Base-by-base conservation (phyloP, 129 eudicot genomes). In the Pseudognaphalium luteoalbum region DNA sequence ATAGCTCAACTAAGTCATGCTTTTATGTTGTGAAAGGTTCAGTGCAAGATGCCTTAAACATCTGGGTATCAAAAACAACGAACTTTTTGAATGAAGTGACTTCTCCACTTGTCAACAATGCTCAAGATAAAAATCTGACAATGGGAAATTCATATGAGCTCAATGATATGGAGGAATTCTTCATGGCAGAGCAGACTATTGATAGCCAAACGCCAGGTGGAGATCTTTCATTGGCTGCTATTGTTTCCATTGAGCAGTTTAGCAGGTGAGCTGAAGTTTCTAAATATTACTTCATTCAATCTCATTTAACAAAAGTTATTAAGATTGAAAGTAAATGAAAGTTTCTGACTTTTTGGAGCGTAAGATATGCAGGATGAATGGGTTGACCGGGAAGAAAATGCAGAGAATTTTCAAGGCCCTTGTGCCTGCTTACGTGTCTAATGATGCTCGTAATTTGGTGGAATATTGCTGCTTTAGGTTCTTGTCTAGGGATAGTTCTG, bases 171-270 rank as follows among this genome's bases (percentile, higher is more conserved):
- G 96, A 89, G 61, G 99, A 94, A 41, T 79, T 91, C 69, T 82
- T 91, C 83, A 78, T 91, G 79, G 80, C 84, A 44, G 99, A 94
- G 75, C 93, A 84, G 79, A 94, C 96, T 68, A 71, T 94, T 81
- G 93, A 91, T 61, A 76, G 87, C 78, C 80, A 35, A 81, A 91
- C 87, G 50, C 88, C 90, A 39, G 80, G 69, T 16, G 99, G 97
- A 21, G 80, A 83, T 51, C 96, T 94, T 75, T 94, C 99, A 69
- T 84, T 81, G 66, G 96, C 96, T 80, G 93, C 99, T 66, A 86
- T 91, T 72, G 79, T 86, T 70, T 94, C 99, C 57, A 87, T 94
- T 78, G 99, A 94, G 86, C 99, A 91, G 80, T 94, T 94, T 78
- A 89, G 99, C 90, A 85, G 98, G 98, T 91, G 78, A 74, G 30